phyloP scores from a whole-genome alignment of 1,284 basidiomycete genomes.

The Sporisorium scitamineum region DNA sequence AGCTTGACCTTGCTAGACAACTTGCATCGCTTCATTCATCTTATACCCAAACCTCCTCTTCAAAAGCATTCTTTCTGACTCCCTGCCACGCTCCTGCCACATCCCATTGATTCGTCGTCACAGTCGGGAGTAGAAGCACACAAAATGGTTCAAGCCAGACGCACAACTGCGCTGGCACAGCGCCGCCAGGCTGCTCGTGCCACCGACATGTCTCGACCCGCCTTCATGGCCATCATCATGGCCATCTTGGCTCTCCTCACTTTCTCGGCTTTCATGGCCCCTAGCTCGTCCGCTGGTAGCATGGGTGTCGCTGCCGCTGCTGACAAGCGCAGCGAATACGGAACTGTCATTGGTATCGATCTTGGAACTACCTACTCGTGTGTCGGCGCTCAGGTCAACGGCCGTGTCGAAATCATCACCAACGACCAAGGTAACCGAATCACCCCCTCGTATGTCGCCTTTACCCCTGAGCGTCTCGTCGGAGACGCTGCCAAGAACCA shows the following conservation, averaged over 20 bases:
- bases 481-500: conserved; percentile 76
- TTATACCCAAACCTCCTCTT: conserved; percentile 1
- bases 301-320: conserved; percentile 62
- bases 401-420: conserved; percentile 69
- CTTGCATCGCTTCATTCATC: conserved; percentile 2
- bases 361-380: conserved; percentile 73
- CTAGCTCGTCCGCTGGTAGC: conserved; percentile 46
- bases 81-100: background rate
- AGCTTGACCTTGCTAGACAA: background rate
- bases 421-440: conserved; percentile 72
- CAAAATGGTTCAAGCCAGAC: conserved; percentile 40
- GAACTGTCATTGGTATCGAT: conserved; percentile 88
- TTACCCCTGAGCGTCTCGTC: conserved; percentile 79
- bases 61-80: conserved; percentile 13
- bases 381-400: conserved; percentile 83
- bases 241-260: conserved; percentile 61
- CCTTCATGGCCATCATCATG: conserved; percentile 58
- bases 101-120: background rate
- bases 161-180: conserved; percentile 45
- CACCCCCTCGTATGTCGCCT: conserved; percentile 70
- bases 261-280: conserved; percentile 51
- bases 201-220: conserved; percentile 42
- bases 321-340: conserved; percentile 74
- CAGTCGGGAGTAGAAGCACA: conserved; percentile 44
- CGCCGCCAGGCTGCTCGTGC: conserved; percentile 48